Conservation (phyloP, 1,284 basidiomycete genomes). For the Gymnopus androsaceus region DNA sequence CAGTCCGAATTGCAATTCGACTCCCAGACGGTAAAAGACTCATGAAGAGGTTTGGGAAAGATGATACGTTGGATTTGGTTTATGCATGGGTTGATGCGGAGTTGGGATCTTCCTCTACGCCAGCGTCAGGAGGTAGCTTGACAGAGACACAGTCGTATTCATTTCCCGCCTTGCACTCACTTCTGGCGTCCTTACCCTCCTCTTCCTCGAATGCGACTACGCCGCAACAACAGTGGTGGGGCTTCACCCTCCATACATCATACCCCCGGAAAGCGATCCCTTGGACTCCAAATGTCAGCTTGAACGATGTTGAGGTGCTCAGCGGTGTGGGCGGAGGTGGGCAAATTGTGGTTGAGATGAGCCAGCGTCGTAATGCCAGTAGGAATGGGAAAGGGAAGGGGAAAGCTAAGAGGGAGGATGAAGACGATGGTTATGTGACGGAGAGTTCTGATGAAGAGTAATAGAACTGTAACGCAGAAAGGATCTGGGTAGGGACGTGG, state of each 20-base stretch:
- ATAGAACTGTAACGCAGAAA: too few species aligned
- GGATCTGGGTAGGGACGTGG: too few species aligned
- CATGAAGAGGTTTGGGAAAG: constrained; percentile 54
- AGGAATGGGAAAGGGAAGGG: constrained; percentile 14
- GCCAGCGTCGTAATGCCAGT: constrained; percentile 15
- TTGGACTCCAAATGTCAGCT: constrained; percentile 43
- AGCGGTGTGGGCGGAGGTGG: constrained; percentile 54
- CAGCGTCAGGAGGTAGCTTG: constrained; percentile 26
- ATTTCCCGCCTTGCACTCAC: not conserved
- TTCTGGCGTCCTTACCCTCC: constrained; percentile 7
- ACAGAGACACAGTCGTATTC: not conserved
- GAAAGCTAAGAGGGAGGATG: constrained; percentile 39
- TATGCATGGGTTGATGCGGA: constrained; percentile 71
- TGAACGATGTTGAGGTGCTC: constrained; percentile 57
- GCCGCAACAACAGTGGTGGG: constrained; percentile 64
- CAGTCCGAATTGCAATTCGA: constrained; percentile 64
- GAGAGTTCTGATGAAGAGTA: constrained; percentile 34
- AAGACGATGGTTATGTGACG: constrained; percentile 63
- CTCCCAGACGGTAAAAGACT: constrained; percentile 66
- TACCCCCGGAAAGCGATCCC: constrained; percentile 71
- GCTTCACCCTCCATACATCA: constrained; percentile 67
- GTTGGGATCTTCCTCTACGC: constrained; percentile 37
- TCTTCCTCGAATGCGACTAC: constrained; percentile 42
- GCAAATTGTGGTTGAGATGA: constrained; percentile 71
- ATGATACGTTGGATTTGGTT: constrained; percentile 57